These are phyloP conservation scores for Chaetomiaceae sp. DNA, from an alignment of 2,329 filamentous ascomycete genomes.

Conservation along the genomic window DNA sequence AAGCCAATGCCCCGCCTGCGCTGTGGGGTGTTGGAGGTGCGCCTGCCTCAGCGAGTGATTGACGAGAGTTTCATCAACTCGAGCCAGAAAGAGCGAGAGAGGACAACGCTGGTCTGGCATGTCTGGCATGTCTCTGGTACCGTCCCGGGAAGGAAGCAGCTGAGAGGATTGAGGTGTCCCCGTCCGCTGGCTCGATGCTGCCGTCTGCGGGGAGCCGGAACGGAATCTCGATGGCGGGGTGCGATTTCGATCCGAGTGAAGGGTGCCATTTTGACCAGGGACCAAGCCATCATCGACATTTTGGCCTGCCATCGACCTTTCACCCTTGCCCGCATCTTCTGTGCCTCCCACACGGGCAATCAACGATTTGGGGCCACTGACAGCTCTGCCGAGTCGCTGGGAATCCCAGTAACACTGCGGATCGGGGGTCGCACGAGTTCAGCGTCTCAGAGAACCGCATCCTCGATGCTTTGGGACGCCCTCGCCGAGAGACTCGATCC, in stretches of 20 bases:
- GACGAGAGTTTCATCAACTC: neutral
- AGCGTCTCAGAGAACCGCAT: too few relatives aligned
- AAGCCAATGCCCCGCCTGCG: constrained; percentile 1
- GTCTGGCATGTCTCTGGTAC: too few relatives aligned
- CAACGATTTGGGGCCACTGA: neutral
- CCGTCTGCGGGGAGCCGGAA: too few relatives aligned
- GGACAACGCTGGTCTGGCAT: too few relatives aligned
- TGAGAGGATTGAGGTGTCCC: too few relatives aligned
- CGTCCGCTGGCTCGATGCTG: too few relatives aligned
- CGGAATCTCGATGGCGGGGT: too few relatives aligned
- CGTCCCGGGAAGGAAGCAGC: too few relatives aligned
- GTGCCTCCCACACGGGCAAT: constrained; percentile 9
- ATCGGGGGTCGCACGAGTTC: too few relatives aligned
- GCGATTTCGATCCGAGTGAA: neutral
- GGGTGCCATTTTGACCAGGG: neutral
- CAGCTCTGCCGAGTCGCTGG: neutral
- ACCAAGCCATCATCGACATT: constrained; percentile 23
- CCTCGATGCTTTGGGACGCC: too few relatives aligned
- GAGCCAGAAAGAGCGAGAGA: too few relatives aligned
- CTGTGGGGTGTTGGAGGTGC: neutral
- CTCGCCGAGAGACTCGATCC: too few relatives aligned
- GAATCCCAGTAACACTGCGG: neutral
- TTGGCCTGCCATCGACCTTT: constrained; percentile 25
- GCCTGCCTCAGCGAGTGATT: neutral
- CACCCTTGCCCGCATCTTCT: constrained; percentile 4